phyloP scores from a whole-genome alignment of 257 asterid genomes.

The Perilla frutescens region DNA sequence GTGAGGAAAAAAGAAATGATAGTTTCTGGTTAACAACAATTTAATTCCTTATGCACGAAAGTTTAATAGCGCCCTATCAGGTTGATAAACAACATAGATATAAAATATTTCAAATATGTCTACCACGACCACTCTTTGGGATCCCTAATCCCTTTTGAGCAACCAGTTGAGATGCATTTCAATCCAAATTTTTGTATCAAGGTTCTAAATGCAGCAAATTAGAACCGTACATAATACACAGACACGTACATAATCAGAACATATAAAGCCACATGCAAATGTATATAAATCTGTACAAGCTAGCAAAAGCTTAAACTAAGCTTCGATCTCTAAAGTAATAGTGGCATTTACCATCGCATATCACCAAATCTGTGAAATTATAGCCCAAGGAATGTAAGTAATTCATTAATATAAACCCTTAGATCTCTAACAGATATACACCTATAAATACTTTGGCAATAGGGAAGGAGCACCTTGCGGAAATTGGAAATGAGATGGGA shows the following conservation, averaged over 20 bases:
- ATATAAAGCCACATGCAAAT: constrained; percentile 8
- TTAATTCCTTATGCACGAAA: constrained; percentile 25
- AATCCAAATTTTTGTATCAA: background rate
- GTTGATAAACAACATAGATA: constrained; percentile 7
- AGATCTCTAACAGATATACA: background rate
- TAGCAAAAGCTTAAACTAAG: background rate
- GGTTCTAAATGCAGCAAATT: constrained; percentile 14
- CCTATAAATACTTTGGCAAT: background rate
- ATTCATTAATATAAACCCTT: constrained; percentile 6
- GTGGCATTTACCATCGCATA: constrained; percentile 14
- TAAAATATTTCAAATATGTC: constrained; percentile 9
- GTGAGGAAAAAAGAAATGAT: constrained; percentile 21
- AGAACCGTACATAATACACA: background rate
- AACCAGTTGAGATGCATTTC: constrained; percentile 19
- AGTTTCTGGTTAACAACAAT: constrained; percentile 13
- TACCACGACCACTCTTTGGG: background rate
- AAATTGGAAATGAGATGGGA: constrained; percentile 82
- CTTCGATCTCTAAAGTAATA: constrained; percentile 29
- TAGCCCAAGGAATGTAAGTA: background rate
- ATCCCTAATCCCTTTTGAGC: constrained; percentile 17
- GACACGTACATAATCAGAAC: background rate
- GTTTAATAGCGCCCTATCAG: background rate
- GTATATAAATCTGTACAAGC: constrained; percentile 1
- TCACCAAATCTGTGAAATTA: background rate
- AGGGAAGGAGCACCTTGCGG: constrained; percentile 70